Percentiles rank a stretch among this genome's conserved stretches.
Conservation (phyloP, 2,329 filamentous ascomycete species). For the Ramularia collo-cygni region DNA sequence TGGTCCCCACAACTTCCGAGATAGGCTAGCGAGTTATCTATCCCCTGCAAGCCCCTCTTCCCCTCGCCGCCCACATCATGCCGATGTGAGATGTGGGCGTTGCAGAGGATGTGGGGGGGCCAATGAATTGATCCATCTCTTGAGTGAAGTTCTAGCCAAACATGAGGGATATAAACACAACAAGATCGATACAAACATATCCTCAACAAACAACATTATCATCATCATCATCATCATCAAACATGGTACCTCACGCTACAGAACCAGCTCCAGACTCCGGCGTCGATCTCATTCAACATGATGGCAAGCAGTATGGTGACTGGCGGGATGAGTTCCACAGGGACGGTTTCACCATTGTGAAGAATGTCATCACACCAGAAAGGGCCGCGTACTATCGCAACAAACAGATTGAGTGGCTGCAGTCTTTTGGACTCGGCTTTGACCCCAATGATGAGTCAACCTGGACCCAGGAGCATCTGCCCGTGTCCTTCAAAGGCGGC, state of each 20-base stretch:
- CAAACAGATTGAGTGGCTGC: conserved; percentile 29
- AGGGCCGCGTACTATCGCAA: conserved; percentile 24
- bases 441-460: conserved; percentile 31
- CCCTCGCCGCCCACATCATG: not conserved
- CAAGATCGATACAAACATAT: too few relatives aligned
- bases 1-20: conserved; percentile 3
- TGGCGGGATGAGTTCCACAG: conserved; percentile 29
- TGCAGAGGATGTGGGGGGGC: too few relatives aligned
- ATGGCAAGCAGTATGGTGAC: conserved; percentile 20
- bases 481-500: conserved; percentile 38
- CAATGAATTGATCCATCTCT: too few relatives aligned
- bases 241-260: conserved; percentile 14
- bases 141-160: too few relatives aligned
- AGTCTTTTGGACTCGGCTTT: conserved; percentile 26
- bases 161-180: too few relatives aligned
- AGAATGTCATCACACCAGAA: conserved; percentile 23
- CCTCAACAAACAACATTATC: too few relatives aligned
- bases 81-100: too few relatives aligned
- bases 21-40: not conserved
- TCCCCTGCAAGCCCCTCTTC: not conserved
- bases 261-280: conserved; percentile 15
- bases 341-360: conserved; percentile 27
- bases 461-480: conserved; percentile 40
- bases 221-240: too few relatives aligned
- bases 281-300: conserved; percentile 17